Evolutionary conservation across 2,329 filamentous ascomycete genomes (phyloP), one percentile per base, ranked within the genome.

Genomic region (Calcarisporium arbuscula): DNA sequence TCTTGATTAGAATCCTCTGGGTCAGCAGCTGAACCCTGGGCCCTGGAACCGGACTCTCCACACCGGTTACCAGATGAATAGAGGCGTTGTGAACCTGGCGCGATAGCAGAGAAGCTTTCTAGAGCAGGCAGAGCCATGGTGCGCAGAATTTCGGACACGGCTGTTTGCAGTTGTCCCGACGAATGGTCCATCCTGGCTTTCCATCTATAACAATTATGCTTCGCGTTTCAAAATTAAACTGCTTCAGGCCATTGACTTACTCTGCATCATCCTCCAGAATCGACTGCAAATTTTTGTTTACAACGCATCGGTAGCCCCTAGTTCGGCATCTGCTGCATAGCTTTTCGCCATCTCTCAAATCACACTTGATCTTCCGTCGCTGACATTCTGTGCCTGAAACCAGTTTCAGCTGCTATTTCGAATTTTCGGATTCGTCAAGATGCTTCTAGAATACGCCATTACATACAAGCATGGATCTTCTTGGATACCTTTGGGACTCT

Each of bases 231-330:
- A n/a, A n/a, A n/a, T n/a, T n/a, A n/a, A n/a, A n/a, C 15, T 35
- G 35, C 30, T 56, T 52, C 38, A 56, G 54, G 27, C 42, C 42
- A 20, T 35, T 43, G 39, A 52, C 54, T 57, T 56, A 72, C 62
- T 65, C 57, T 42, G 66, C 62, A 53, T 72, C 70, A 33, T 70
- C 68, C 30, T 74, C 68, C 15, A 74, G 59, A 28, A 74, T 65
- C 36, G 68, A 70, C 47, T 74, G 71, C 15, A 72, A 62, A 46
- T 69, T 73, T 49, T 72, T 69, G 45, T 74, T 74, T 21, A 73
- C 65, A 8, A 71, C 57, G 44, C 70, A 74, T 39, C 67, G 64
- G 26, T 73, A 57, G 8, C 67, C 65, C 17, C 67, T 64, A 26
- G 67, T 65, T 20, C 58, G 49, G 44, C 71, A 74, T 44, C 72